Evolutionary conservation across 2,329 filamentous ascomycete species (phyloP).

Genomic region (Ophiostoma triangulosporum): DNA sequence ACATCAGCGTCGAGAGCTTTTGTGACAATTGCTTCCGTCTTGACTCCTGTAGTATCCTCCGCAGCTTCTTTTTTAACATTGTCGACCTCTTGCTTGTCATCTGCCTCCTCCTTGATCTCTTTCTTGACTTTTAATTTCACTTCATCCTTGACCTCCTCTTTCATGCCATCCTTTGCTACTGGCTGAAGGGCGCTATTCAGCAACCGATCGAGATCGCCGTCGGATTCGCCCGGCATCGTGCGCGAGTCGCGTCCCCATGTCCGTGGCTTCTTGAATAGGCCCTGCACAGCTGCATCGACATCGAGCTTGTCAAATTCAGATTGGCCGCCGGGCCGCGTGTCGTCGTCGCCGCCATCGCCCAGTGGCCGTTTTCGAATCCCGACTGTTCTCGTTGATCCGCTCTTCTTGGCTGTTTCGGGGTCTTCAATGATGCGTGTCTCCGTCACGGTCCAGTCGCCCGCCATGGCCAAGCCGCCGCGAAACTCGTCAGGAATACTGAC

Average conservation of each 20-base stretch:
- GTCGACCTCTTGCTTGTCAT: constrained; percentile 4
- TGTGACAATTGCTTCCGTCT: neutral
- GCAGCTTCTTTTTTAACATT: neutral
- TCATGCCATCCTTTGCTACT: constrained; percentile 15
- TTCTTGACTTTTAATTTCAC: constrained; percentile 6
- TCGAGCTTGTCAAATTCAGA: constrained; percentile 44
- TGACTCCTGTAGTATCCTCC: constrained; percentile 1
- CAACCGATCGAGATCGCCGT: constrained; percentile 49
- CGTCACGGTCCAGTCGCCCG: constrained; percentile 73
- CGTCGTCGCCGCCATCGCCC: constrained; percentile 27
- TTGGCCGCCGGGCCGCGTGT: constrained; percentile 40
- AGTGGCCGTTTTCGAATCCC: constrained; percentile 12
- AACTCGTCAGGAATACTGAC: constrained; percentile 71
- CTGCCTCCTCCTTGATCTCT: neutral
- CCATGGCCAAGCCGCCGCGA: constrained; percentile 69
- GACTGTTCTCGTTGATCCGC: neutral
- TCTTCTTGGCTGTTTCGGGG: constrained; percentile 18
- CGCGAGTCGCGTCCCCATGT: constrained; percentile 41
- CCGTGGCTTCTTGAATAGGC: constrained; percentile 45
- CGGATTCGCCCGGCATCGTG: constrained; percentile 29
- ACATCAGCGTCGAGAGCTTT: neutral
- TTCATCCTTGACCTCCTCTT: constrained; percentile 17
- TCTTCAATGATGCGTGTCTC: constrained; percentile 46
- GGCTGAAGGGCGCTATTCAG: constrained; percentile 27
- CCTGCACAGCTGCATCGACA: constrained; percentile 43